phyloP scores from a whole-genome alignment of 2,329 filamentous ascomycete genomes.

The Elsinoe perseae region DNA sequence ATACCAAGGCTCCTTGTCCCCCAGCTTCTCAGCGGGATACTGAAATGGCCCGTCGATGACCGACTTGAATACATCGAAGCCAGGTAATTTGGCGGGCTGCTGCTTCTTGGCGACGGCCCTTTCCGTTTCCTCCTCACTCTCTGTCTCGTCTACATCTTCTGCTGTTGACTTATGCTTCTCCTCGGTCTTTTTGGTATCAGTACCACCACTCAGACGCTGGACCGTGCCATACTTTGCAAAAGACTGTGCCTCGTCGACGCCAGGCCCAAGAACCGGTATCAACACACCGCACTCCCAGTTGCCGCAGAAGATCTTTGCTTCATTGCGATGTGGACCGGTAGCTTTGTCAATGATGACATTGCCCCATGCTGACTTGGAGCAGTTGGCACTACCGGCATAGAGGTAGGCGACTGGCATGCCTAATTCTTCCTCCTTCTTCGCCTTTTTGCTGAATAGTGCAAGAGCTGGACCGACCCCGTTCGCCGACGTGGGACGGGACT shows the following conservation, averaged over 20 bases:
- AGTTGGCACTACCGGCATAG: conserved; percentile 84
- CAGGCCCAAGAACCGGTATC: conserved; percentile 47
- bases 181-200: conserved; percentile 7
- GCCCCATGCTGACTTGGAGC: conserved; percentile 93
- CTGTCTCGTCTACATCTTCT: conserved; percentile 19
- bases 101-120: background rate
- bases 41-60: conserved; percentile 57
- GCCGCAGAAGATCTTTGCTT: conserved; percentile 69
- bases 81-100: conserved; percentile 20
- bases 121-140: conserved; percentile 18
- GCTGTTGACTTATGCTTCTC: background rate
- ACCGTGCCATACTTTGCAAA: conserved; percentile 1
- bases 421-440: background rate
- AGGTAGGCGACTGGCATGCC: conserved; percentile 54
- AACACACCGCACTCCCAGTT: conserved; percentile 97
- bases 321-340: conserved; percentile 41
- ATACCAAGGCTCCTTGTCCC: conserved; percentile 39
- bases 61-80: conserved; percentile 46
- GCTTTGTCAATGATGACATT: conserved; percentile 61
- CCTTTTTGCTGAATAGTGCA: conserved; percentile 2
- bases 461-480: background rate
- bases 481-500: background rate
- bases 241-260: background rate
- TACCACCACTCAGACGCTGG: conserved; percentile 15
- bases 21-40: conserved; percentile 49